phyloP scores from a whole-genome alignment of 441 rosid species.

The Theobroma grandiflorum region DNA sequence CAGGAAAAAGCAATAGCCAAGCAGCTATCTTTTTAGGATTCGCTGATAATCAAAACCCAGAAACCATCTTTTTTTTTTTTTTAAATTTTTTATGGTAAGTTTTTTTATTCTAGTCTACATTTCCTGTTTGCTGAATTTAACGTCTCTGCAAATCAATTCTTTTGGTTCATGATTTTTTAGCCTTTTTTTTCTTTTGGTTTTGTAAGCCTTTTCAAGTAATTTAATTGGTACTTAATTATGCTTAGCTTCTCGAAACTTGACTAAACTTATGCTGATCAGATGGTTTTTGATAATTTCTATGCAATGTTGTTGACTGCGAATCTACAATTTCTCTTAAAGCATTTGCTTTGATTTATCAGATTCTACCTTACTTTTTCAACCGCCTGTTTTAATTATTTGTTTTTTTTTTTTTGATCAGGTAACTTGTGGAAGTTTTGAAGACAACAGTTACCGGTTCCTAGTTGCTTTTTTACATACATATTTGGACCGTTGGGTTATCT shows the following conservation, averaged over 20 bases:
- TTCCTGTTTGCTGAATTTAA: constrained; percentile 15
- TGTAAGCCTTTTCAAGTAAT: constrained; percentile 5
- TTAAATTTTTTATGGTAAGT: constrained; percentile 30
- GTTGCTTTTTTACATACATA: background rate
- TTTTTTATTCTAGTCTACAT: background rate
- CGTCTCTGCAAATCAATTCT: background rate
- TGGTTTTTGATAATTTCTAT: constrained; percentile 4
- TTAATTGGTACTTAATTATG: background rate
- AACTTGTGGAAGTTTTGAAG: constrained; percentile 28
- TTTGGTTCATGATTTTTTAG: background rate
- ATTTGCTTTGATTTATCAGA: constrained; percentile 18
- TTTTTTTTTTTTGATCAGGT: constrained; percentile 35
- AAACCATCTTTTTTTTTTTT: background rate
- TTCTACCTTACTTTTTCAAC: constrained; percentile 1
- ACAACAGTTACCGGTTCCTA: constrained; percentile 16
- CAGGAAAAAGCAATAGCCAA: constrained; percentile 12
- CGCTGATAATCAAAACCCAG: constrained; percentile 21
- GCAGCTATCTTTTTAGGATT: constrained; percentile 2
- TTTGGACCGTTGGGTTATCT: constrained; percentile 27
- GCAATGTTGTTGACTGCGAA: constrained; percentile 10
- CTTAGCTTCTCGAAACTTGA: background rate
- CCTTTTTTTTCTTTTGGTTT: background rate
- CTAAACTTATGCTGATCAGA: constrained; percentile 24
- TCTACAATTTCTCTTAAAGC: constrained; percentile 21
- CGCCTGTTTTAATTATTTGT: constrained; percentile 9